A percentile compares a stretch with the other conserved stretches of the same genome.
Evolutionary conservation across 345 rosid species (phyloP).

Genomic region (Mercurialis annua): DNA sequence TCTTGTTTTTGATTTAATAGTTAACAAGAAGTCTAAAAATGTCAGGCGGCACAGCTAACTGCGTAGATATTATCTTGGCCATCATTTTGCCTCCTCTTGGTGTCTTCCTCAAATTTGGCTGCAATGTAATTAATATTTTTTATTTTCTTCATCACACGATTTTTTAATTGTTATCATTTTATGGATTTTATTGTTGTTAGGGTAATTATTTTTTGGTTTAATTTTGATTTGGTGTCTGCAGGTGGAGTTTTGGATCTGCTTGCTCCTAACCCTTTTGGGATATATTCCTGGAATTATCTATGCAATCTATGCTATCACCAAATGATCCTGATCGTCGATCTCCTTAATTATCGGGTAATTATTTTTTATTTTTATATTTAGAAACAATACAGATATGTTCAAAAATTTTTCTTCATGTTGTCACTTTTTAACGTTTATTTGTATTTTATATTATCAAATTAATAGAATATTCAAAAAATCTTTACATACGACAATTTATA

Average conservation of each 20-base stretch:
- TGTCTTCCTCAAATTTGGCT: conserved; percentile 79
- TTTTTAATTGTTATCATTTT: too few relatives aligned
- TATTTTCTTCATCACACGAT: too few relatives aligned
- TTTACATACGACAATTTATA: too few relatives aligned
- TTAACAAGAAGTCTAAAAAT: conserved; percentile 16
- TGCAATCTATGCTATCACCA: conserved; percentile 68
- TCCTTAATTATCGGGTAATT: not conserved
- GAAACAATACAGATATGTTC: too few relatives aligned
- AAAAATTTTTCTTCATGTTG: too few relatives aligned
- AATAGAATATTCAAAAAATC: too few relatives aligned
- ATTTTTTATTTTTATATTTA: too few relatives aligned
- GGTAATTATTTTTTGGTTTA: not conserved
- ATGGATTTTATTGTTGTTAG: not conserved
- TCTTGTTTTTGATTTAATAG: not conserved
- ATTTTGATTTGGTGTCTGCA: conserved; percentile 12
- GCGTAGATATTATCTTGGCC: conserved; percentile 69
- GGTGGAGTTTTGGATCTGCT: conserved; percentile 90
- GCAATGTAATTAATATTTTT: conserved; percentile 39
- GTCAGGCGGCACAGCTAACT: conserved; percentile 42
- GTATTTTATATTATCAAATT: too few relatives aligned
- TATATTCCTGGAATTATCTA: conserved; percentile 81
- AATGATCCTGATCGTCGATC: conserved; percentile 30
- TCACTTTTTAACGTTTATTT: too few relatives aligned
- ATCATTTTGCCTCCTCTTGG: conserved; percentile 91
- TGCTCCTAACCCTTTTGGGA: conserved; percentile 60